Evolutionary conservation across 2,329 filamentous ascomycete species (phyloP).

Genomic region (Beauveria australis): DNA sequence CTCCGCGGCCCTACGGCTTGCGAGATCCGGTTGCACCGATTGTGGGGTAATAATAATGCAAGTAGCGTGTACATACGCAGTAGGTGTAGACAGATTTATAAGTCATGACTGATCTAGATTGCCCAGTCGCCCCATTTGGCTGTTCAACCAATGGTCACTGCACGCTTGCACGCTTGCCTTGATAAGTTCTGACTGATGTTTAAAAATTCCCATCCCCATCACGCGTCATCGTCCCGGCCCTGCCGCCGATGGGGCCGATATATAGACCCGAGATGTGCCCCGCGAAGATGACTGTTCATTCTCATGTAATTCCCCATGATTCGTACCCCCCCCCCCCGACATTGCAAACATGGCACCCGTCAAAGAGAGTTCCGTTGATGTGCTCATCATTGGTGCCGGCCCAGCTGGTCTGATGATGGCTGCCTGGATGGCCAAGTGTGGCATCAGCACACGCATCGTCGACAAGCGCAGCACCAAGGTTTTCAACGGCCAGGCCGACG

Average conservation of each 20-base stretch:
- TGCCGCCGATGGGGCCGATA: background rate
- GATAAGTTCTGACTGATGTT: constrained; percentile 1
- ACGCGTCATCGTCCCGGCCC: background rate
- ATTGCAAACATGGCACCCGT: background rate
- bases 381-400: constrained; percentile 38
- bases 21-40: no score
- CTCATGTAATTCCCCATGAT: background rate
- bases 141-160: background rate
- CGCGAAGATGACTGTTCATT: background rate
- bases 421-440: constrained; percentile 29
- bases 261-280: background rate
- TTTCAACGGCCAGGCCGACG: constrained; percentile 35
- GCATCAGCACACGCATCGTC: constrained; percentile 13
- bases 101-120: background rate
- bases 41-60: no score
- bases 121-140: background rate
- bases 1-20: no score
- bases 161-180: background rate
- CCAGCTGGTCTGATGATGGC: constrained; percentile 36
- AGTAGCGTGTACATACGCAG: no score
- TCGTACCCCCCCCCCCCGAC: background rate
- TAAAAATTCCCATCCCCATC: background rate
- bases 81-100: no score
- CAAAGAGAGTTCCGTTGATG: constrained; percentile 23
- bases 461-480: constrained; percentile 15